Base-by-base conservation (phyloP, 495 filamentous ascomycete genomes). In the Physcia stellaris region DNA sequence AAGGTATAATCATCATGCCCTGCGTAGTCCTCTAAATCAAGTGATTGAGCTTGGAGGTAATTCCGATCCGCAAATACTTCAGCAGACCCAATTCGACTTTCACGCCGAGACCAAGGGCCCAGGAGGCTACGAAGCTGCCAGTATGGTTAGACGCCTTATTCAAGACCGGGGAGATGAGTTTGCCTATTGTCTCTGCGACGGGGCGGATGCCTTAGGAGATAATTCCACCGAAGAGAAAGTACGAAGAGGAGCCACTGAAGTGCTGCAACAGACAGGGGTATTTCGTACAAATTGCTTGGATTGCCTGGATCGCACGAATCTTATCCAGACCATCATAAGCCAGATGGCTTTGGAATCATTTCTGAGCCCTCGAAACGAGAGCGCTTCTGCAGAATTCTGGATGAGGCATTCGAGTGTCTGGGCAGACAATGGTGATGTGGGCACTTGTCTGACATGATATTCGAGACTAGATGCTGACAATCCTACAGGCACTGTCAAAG, bases 221-320 rank as follows among this genome's bases (percentile, higher is more conserved):
- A 45, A 42, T 6, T 15, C 42, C 5, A 13, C 41, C 4, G 57
- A 58, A n/a, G 53, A 54, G 29, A 37, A 53, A 15, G 52, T 33
- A 4, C 39, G 50, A n/a, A 62, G 57, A 35, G 64, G 69, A 40
- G 74, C 75, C 24, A 68, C 77, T 9, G 76, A 86, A 12, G 69
- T 93, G 18, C 59, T 94, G 13, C 85, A 93, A 49, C 90, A 98
- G 56, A 83, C 92, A 48, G 90, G 90, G 9, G 71, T 96, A 12
- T 98, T 98, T 52, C 73, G 90, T 35, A 94, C 86, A 0, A 98
- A 98, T 48, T 98, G 90, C 53, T 64, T 98, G 18, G 90, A 98
- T 55, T 98, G 90, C 55, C 68, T 98, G 18, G 90, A 98, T 55
- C 74, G 90, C 35, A 98, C 90, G 9, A 98, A 98, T 57, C 68